A percentile compares a stretch with the other conserved stretches of the same genome.
These are phyloP conservation scores for Suhomyces kilbournensis DNA, from an alignment of 805 yeast species.

Conservation along the genomic window DNA sequence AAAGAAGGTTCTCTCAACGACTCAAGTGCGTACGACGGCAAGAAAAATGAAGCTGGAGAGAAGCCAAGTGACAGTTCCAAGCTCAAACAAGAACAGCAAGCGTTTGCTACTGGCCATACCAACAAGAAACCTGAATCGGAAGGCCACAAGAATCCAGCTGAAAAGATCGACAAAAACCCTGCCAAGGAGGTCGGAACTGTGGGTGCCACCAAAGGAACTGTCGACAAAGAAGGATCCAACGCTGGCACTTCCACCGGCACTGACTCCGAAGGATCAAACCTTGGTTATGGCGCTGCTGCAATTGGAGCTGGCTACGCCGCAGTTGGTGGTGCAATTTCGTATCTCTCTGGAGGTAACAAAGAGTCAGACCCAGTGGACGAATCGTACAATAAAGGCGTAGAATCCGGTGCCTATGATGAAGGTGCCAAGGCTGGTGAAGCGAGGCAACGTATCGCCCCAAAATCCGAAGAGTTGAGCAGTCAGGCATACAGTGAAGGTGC, in stretches of 20 bases:
- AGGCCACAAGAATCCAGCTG: not conserved
- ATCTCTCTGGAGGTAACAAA: slow-evolving; percentile 1
- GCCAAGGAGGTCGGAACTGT: not conserved
- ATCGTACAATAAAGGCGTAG: not conserved
- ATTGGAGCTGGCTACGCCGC: slow-evolving; percentile 9
- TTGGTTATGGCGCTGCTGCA: slow-evolving; percentile 7
- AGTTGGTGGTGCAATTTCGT: slow-evolving; percentile 4
- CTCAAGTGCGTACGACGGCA: not conserved
- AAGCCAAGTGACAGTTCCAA: not conserved
- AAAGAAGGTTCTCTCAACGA: slow-evolving; percentile 10
- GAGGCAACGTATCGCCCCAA: slow-evolving; percentile 6
- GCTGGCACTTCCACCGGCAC: not conserved
- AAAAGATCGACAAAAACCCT: not conserved
- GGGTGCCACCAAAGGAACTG: not conserved
- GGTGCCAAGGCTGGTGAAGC: slow-evolving; percentile 1
- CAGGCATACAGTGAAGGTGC: slow-evolving; percentile 8
- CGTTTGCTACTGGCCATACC: slow-evolving; percentile 1
- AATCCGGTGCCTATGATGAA: slow-evolving; percentile 5
- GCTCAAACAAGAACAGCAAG: not conserved
- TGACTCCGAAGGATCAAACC: not conserved
- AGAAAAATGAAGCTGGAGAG: not conserved
- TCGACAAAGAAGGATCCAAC: not conserved
- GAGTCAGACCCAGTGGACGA: not conserved
- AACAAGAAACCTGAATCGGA: not conserved
- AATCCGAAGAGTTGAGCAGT: not conserved